Evolutionary conservation across 2,329 filamentous ascomycete species (phyloP).

Genomic region (Colletotrichum chrysophilum): DNA sequence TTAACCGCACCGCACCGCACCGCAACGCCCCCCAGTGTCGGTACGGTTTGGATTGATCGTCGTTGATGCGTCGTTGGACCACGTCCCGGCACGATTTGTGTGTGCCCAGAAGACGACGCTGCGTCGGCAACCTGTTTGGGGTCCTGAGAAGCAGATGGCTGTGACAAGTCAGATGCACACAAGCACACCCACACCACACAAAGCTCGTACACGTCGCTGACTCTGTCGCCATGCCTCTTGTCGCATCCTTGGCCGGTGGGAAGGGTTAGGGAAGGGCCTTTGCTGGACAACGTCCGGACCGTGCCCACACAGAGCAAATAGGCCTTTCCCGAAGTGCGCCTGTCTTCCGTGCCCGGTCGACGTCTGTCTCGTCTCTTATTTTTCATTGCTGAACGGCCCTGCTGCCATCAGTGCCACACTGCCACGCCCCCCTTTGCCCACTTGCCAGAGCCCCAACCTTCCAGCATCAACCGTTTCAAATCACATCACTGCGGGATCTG

Average conservation of each 20-base stretch:
- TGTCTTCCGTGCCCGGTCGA: conserved; percentile 15
- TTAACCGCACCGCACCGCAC: neutral
- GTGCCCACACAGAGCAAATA: conserved; percentile 5
- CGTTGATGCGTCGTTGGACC: conserved; percentile 9
- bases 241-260: conserved; percentile 13
- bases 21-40: neutral
- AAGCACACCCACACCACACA: conserved; percentile 18
- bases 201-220: conserved; percentile 16
- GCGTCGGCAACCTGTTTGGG: conserved; percentile 12
- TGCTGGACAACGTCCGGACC: conserved; percentile 8
- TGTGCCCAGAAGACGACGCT: neutral
- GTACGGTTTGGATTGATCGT: conserved; percentile 4
- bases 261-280: neutral
- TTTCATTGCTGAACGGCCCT: neutral
- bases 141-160: conserved; percentile 1
- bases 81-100: conserved; percentile 5
- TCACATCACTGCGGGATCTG: conserved; percentile 20
- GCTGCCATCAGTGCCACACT: neutral
- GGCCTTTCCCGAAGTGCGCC: conserved; percentile 14
- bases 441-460: conserved; percentile 7
- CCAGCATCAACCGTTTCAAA: conserved; percentile 22
- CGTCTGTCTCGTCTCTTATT: conserved; percentile 17
- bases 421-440: neutral
- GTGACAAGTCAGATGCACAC: conserved; percentile 21
- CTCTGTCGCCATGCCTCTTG: conserved; percentile 12